Evolutionary conservation across 2,329 filamentous ascomycete genomes (phyloP).

Genomic region (Ploettnerulaceae sp.): DNA sequence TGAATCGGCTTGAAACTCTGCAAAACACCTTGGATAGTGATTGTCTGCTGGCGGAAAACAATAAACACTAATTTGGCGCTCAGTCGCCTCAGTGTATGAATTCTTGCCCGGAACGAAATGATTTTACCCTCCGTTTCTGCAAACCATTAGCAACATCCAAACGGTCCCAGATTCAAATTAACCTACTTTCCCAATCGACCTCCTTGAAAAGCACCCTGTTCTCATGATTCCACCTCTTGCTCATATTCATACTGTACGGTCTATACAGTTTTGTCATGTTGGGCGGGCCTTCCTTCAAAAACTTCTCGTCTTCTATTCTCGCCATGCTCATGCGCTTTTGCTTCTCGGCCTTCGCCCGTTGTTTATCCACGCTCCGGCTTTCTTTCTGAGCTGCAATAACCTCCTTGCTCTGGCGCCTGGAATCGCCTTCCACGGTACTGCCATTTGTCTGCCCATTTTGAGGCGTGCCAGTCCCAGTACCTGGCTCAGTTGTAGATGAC

Average conservation of each 20-base stretch:
- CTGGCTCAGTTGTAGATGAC: conserved; percentile 2
- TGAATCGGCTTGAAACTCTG: conserved; percentile 25
- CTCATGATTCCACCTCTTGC: conserved; percentile 31
- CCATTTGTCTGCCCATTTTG: conserved; percentile 10
- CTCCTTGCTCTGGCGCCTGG: conserved; percentile 25
- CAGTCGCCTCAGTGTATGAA: conserved; percentile 76
- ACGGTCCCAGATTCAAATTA: too few relatives aligned
- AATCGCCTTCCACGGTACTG: conserved; percentile 12
- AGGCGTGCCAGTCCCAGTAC: conserved; percentile 6
- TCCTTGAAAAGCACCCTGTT: conserved; percentile 32
- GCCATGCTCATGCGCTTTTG: conserved; percentile 29
- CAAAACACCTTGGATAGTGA: conserved; percentile 81
- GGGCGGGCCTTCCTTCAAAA: conserved; percentile 27
- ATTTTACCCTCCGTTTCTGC: conserved; percentile 28
- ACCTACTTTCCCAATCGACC: conserved; percentile 29
- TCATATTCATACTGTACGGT: conserved; percentile 34
- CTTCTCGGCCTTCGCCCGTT: conserved; percentile 24
- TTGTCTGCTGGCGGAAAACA: conserved; percentile 77
- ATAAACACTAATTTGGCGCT: conserved; percentile 81
- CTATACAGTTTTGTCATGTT: conserved; percentile 31
- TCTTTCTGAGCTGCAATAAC: conserved; percentile 20
- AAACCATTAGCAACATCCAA: neutral
- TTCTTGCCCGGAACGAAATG: conserved; percentile 58
- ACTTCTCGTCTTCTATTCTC: conserved; percentile 31
- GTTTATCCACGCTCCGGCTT: conserved; percentile 27